Base-by-base conservation (phyloP, 2,329 filamentous ascomycete genomes). In the Byssochlamys sp. region DNA sequence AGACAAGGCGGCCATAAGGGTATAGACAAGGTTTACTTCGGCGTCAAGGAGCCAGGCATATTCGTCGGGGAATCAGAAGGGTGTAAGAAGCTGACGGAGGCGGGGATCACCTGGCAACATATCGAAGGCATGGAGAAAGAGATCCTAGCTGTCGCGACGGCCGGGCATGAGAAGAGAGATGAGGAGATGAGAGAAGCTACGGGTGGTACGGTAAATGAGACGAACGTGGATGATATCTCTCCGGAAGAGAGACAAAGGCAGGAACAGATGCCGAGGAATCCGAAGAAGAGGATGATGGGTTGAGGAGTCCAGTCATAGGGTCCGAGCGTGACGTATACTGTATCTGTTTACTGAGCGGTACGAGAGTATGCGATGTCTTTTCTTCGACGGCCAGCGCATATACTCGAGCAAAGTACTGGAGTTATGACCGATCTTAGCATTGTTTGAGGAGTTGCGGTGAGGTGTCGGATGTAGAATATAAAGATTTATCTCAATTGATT, bases 31-130 rank as follows among this genome's bases (percentile, higher is more conserved):
- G 90, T 99, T 3, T 95, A 92, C 64, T 85, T 95, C 28, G 94
- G 94, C 0, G 89, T 96, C 0, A 81, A 86, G 64, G 94, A 99
- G 75, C 94, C 94, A 0, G 88, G 89, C 66, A 96, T 84, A 31
- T 99, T 97, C 74, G 90, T 97, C 19, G 85, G 84, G 4, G 81
- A 88, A 59, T 97, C 95, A 62, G 82, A 86, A 58, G 91, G 91
- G 6, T 84, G 85, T 65, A 77, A 73, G 64, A 86, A 83, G 69
- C 77, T 99, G 57, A 81, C 86, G 64, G 81, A 83, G 52, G 85
- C 84, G 3, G 91, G 90, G 0, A 82, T 99, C 55, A 73, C 84
- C 51, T 89, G 92, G 61, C 75, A 89, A 49, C 83, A 88, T 70
- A 81, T 96, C 2, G 65, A 77, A 19, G 92, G 91, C 0, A 69